Conservation (phyloP, 805 yeast species). For the Saccharomyces mikatae region DNA sequence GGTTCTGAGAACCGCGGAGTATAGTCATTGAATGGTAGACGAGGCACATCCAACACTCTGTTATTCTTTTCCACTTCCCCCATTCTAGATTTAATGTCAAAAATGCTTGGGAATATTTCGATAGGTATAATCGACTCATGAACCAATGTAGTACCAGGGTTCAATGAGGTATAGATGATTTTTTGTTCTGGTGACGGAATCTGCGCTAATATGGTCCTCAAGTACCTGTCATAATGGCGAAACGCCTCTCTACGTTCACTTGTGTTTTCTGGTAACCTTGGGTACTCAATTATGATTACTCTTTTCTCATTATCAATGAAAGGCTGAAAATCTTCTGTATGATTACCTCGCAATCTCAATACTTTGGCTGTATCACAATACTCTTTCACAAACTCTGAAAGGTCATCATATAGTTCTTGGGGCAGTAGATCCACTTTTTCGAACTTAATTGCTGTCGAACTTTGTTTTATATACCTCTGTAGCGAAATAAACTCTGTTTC, state of each 20-base stretch:
- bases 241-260: constrained; percentile 29
- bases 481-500: constrained; percentile 39
- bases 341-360: constrained; percentile 25
- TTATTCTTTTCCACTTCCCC: constrained; percentile 50
- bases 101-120: constrained; percentile 49
- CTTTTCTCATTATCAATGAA: constrained; percentile 60
- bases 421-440: constrained; percentile 38
- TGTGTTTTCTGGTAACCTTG: constrained; percentile 37
- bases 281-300: constrained; percentile 51
- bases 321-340: constrained; percentile 40
- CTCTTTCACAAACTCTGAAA: constrained; percentile 13
- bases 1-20: constrained; percentile 24
- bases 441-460: constrained; percentile 56
- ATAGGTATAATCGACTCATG: constrained; percentile 16
- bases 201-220: constrained; percentile 52
- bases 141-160: constrained; percentile 20
- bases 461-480: constrained; percentile 41
- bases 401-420: constrained; percentile 11
- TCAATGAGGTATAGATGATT: constrained; percentile 46
- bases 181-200: constrained; percentile 69
- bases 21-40: constrained; percentile 26
- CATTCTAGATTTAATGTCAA: constrained; percentile 42
- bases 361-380: constrained; percentile 21
- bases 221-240: constrained; percentile 36
- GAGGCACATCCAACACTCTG: constrained; percentile 27